Percentiles rank a stretch among this genome's conserved stretches.
These are phyloP conservation scores for Xylaria sp. DNA, from an alignment of 2,329 filamentous ascomycete genomes.

Conservation along the genomic window DNA sequence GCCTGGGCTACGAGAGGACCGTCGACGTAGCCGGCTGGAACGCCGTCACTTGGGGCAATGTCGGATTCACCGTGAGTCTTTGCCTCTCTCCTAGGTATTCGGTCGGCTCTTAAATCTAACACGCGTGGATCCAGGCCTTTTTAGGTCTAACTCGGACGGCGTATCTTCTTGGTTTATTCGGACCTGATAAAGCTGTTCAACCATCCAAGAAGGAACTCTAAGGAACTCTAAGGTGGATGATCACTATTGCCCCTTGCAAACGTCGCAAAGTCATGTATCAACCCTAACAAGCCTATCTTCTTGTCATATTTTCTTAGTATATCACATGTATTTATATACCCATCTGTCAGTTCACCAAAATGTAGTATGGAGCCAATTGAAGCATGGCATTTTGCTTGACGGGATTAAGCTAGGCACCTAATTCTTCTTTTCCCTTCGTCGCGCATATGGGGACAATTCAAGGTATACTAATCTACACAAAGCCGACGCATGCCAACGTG, in stretches of 20 bases:
- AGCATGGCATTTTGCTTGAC: not conserved
- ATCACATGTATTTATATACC: conserved; percentile 6
- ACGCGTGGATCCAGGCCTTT: conserved; percentile 40
- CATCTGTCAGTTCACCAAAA: not conserved
- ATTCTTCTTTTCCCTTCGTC: not conserved
- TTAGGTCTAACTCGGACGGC: conserved; percentile 49
- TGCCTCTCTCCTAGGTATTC: not conserved
- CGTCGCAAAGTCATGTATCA: not conserved
- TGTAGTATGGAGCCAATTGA: not conserved
- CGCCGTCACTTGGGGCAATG: conserved; percentile 77
- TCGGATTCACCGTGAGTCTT: conserved; percentile 69
- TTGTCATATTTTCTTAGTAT: not conserved
- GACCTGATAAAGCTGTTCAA: conserved; percentile 37
- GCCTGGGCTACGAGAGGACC: conserved; percentile 66
- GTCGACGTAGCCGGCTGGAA: conserved; percentile 72
- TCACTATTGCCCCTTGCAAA: not conserved
- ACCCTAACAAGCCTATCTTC: not conserved
- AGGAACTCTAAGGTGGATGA: not conserved
- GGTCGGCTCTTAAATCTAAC: conserved; percentile 10
- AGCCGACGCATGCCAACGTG: conserved; percentile 12
- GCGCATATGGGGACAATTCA: not conserved
- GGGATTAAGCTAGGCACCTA: not conserved
- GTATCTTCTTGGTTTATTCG: conserved; percentile 51
- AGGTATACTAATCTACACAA: conserved; percentile 31
- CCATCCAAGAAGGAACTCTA: conserved; percentile 43